These are phyloP conservation scores for Solanum arcanum DNA, from an alignment of 257 asterid genomes.

Conservation along the genomic window DNA sequence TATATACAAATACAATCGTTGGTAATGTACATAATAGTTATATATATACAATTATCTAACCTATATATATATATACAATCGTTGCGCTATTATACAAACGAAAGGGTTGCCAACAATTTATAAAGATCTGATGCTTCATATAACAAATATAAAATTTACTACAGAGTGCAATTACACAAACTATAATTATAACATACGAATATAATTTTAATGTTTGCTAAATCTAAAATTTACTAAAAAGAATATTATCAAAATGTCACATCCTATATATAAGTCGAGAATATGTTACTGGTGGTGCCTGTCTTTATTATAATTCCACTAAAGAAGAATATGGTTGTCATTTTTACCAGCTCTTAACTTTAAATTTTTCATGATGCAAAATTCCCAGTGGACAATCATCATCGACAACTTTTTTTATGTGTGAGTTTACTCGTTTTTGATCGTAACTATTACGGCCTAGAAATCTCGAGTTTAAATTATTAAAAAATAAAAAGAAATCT, in stretches of 20 bases:
- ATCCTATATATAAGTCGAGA: neutral
- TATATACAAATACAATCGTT: too few species aligned
- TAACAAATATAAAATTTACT: too few species aligned
- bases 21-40: rapidly evolving
- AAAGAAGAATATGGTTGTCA: neutral
- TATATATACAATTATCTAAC: too few species aligned
- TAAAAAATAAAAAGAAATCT: rapidly evolving
- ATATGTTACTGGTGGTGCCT: neutral
- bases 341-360: neutral
- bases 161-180: too few species aligned
- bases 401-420: neutral
- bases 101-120: too few species aligned
- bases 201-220: too few species aligned
- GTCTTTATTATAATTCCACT: neutral
- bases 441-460: rapidly evolving
- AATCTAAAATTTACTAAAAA: too few species aligned
- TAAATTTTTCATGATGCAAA: neutral
- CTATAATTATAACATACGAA: too few species aligned
- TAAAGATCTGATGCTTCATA: rapidly evolving
- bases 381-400: neutral
- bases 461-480: neutral
- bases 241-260: neutral
- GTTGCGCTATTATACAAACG: too few species aligned
- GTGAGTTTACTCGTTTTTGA: neutral
- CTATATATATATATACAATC: too few species aligned